phyloP scores from a whole-genome alignment of 2,329 filamentous ascomycete genomes.

The Colletotrichum sp. region DNA sequence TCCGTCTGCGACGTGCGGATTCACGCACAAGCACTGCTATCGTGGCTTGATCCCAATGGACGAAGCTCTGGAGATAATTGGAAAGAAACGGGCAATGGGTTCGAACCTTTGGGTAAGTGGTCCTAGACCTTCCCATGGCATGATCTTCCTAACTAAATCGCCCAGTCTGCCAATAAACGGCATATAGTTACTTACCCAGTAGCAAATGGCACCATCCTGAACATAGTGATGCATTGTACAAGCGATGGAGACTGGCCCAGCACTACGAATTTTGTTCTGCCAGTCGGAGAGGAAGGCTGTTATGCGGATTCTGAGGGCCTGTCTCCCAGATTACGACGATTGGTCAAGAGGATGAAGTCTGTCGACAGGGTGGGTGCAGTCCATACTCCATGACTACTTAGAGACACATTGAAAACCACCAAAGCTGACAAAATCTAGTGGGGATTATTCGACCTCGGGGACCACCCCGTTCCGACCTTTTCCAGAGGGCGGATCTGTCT shows the following conservation, averaged over 20 bases:
- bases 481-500: constrained; percentile 50
- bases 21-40: constrained; percentile 64
- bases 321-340: neutral
- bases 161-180: constrained; percentile 47
- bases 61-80: constrained; percentile 54
- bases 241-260: constrained; percentile 32
- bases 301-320: neutral
- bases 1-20: constrained; percentile 43
- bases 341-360: neutral
- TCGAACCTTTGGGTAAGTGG: constrained; percentile 60
- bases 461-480: constrained; percentile 46
- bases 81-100: constrained; percentile 34
- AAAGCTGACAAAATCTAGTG: constrained; percentile 33
- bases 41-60: constrained; percentile 52
- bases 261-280: constrained; percentile 22
- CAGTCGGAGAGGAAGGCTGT: neutral
- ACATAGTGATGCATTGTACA: constrained; percentile 52
- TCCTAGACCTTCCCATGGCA: constrained; percentile 25
- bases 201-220: constrained; percentile 57
- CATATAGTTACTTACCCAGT: constrained; percentile 68
- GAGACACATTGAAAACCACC: neutral
- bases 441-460: constrained; percentile 50
- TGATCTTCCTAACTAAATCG: neutral
- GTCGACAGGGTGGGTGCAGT: neutral
- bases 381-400: neutral